Evolutionary conservation across 176 grass and related monocot species (phyloP).

Genomic region (Musa itinerans): DNA sequence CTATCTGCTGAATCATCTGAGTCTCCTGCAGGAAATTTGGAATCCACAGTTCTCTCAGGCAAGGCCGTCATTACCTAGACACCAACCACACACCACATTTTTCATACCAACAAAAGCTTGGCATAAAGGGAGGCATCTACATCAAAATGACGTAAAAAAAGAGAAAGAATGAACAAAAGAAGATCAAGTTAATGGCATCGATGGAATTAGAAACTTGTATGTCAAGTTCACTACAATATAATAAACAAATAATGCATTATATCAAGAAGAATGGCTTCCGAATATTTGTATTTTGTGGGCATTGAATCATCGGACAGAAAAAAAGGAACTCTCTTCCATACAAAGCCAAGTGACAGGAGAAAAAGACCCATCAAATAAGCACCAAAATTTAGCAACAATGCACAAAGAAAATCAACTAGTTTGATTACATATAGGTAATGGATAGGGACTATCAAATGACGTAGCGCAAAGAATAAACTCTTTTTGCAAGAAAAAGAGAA

Average conservation of each 20-base stretch:
- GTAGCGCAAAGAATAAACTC: too few relatives aligned
- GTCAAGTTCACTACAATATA: background rate
- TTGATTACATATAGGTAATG: too few relatives aligned
- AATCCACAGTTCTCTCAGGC: constrained; percentile 39
- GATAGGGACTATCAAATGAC: too few relatives aligned
- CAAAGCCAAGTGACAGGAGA: too few relatives aligned
- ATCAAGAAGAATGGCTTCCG: background rate
- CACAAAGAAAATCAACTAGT: too few relatives aligned
- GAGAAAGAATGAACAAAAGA: background rate
- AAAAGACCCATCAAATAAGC: too few relatives aligned
- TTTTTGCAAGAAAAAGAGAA: too few relatives aligned
- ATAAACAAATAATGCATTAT: background rate
- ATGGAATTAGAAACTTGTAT: background rate
- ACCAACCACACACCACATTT: background rate
- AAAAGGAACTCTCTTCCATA: too few relatives aligned
- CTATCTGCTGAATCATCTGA: constrained; percentile 10
- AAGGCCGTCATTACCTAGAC: constrained; percentile 89
- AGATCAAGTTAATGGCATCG: background rate
- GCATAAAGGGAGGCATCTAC: too few relatives aligned
- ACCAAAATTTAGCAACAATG: too few relatives aligned
- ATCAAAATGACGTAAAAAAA: background rate
- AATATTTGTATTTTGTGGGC: background rate
- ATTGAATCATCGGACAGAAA: too few relatives aligned
- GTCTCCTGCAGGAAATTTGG: constrained; percentile 18
- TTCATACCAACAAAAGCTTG: background rate